Base-by-base conservation (phyloP, 345 rosid genomes). In the Citrus australasica region DNA sequence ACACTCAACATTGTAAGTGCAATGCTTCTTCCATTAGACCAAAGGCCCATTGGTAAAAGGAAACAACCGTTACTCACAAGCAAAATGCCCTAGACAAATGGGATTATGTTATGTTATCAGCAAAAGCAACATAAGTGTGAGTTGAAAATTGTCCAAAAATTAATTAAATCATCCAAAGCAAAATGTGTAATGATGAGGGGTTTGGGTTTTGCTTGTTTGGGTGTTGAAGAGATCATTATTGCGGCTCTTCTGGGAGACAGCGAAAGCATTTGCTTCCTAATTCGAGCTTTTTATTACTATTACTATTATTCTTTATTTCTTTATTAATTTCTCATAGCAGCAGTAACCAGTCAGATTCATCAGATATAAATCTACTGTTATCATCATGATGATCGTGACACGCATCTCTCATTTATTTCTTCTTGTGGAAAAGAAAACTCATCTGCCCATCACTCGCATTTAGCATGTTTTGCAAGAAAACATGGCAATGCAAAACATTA, bases 171-270 rank as follows among this genome's bases (percentile, higher is more conserved):
- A 46, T 46, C 51, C 51, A 46, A 46, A 46, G 48, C 48, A 42
- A 42, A 42, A 42, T 42, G 14, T 10, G 48, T 3, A 42, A 42
- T 42, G 51, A 46, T 46, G 51, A 13, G 4, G 51, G 51, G 5
- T 13, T 46, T 11, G 51, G 51, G 51, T 46, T 28, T 74, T 67
- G 74, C 82, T 71, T 55, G 73, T 81, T 56, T 64, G 77, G 46
- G 32, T 67, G 74, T 28, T 25, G 71, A 73, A 77, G 51, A 64
- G 69, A 63, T 81, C 38, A n/a, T 65, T 48, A 2, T 10, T 70
- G 85, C 76, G 61, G 59, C 76, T 67, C 53, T 58, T 48, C 16
- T 13, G 75, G 87, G 85, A 79, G 75, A 79, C 84, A 76, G 38
- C 77, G 21, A 71, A 14, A 4, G 40, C 76, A 79, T 63, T 30